A percentile compares a stretch with the other conserved stretches of the same genome.
These are phyloP conservation scores for Pseudocercospora cruenta DNA, from an alignment of 2,329 filamentous ascomycete species.

Conservation along the genomic window DNA sequence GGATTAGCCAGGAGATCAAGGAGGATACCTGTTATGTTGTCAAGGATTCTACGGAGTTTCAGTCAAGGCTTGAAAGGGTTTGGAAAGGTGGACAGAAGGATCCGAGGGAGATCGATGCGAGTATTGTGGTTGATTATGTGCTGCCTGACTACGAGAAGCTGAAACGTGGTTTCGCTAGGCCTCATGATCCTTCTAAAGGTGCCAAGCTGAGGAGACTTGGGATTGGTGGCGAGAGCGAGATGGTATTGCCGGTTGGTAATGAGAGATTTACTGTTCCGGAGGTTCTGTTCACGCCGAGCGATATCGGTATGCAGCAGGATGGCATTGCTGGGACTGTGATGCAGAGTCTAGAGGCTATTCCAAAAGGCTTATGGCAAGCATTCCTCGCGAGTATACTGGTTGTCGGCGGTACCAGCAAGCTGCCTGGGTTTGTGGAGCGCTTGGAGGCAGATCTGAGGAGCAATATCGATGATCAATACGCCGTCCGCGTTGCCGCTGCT, in stretches of 20 bases:
- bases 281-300: constrained; percentile 81
- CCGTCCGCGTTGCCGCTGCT: constrained; percentile 72
- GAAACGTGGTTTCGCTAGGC: constrained; percentile 70
- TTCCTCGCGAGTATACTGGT: constrained; percentile 86
- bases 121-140: constrained; percentile 85
- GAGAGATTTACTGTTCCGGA: constrained; percentile 91
- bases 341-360: constrained; percentile 74
- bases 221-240: constrained; percentile 63
- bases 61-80: constrained; percentile 73
- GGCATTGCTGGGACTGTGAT: constrained; percentile 83
- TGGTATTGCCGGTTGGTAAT: constrained; percentile 83
- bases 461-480: constrained; percentile 66
- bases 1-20: constrained; percentile 95
- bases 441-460: constrained; percentile 50
- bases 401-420: constrained; percentile 80
- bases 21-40: constrained; percentile 80
- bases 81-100: constrained; percentile 77
- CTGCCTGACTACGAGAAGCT: constrained; percentile 75
- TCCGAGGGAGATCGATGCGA: constrained; percentile 49
- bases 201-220: constrained; percentile 55
- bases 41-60: constrained; percentile 54
- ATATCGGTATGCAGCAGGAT: constrained; percentile 81
- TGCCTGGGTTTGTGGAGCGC: constrained; percentile 80
- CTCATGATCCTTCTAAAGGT: constrained; percentile 72
- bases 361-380: constrained; percentile 80